Conservation (phyloP, 176 grass and related monocot species). For the Bothriochloa decipiens region DNA sequence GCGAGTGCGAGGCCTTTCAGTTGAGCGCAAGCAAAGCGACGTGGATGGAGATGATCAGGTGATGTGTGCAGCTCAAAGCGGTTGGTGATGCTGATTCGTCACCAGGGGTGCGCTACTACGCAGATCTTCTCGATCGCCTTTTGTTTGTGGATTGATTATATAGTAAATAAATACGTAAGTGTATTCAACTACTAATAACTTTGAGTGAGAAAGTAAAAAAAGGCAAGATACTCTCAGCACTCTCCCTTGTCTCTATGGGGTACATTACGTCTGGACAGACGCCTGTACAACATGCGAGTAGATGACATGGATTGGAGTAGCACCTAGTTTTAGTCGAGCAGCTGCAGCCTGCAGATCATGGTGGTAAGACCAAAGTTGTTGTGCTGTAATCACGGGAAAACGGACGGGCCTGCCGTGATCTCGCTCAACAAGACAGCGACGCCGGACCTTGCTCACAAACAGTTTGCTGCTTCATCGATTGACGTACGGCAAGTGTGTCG, state of each 20-base stretch:
- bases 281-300: too few relatives aligned
- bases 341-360: background rate
- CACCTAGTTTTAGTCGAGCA: background rate
- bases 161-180: background rate
- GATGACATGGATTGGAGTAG: too few relatives aligned
- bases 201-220: background rate
- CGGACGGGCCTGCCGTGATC: background rate
- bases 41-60: background rate
- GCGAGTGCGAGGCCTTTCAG: background rate
- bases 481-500: background rate
- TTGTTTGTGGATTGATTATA: background rate
- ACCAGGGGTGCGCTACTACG: background rate
- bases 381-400: background rate
- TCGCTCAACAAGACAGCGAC: slow-evolving; percentile 16
- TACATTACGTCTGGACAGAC: too few relatives aligned
- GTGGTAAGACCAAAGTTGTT: background rate
- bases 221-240: background rate
- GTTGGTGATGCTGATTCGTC: background rate
- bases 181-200: background rate
- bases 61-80: background rate
- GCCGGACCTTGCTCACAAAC: slow-evolving; percentile 16
- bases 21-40: background rate
- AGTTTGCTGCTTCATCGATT: background rate
- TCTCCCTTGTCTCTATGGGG: too few relatives aligned
- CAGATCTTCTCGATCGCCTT: background rate